These are phyloP conservation scores for Ustulina deusta DNA, from an alignment of 2,329 filamentous ascomycete species.

Conservation along the genomic window DNA sequence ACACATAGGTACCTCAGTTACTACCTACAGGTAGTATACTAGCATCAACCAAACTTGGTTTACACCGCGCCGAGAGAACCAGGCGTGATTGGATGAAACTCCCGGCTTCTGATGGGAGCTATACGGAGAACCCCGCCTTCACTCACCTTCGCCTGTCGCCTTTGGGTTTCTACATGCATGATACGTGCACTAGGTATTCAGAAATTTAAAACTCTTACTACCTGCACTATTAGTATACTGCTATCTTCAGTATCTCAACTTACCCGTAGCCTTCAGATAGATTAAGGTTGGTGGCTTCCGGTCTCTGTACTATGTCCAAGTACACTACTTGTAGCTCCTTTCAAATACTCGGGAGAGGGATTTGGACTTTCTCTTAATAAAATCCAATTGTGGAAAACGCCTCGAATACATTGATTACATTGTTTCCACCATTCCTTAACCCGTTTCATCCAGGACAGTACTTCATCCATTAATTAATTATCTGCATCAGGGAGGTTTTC, in stretches of 20 bases:
- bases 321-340: too few species aligned
- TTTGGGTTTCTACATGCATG: background rate
- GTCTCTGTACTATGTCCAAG: too few species aligned
- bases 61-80: background rate
- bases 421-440: background rate
- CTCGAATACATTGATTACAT: background rate
- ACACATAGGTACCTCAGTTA: background rate
- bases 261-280: too few species aligned
- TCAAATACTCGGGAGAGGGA: too few species aligned
- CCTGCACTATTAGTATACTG: background rate
- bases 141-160: constrained; percentile 1
- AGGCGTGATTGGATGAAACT: background rate
- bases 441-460: background rate
- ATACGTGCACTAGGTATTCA: background rate
- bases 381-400: background rate
- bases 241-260: too few species aligned
- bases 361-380: background rate
- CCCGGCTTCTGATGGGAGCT: too few species aligned
- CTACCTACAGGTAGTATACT: too few species aligned
- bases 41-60: constrained; percentile 4
- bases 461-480: constrained; percentile 2
- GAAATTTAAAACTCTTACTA: background rate
- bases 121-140: background rate
- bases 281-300: too few species aligned
- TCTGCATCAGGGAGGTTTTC: background rate